phyloP scores from a whole-genome alignment of 768 basidiomycete species.

The Tricholoma bakamatsutake region DNA sequence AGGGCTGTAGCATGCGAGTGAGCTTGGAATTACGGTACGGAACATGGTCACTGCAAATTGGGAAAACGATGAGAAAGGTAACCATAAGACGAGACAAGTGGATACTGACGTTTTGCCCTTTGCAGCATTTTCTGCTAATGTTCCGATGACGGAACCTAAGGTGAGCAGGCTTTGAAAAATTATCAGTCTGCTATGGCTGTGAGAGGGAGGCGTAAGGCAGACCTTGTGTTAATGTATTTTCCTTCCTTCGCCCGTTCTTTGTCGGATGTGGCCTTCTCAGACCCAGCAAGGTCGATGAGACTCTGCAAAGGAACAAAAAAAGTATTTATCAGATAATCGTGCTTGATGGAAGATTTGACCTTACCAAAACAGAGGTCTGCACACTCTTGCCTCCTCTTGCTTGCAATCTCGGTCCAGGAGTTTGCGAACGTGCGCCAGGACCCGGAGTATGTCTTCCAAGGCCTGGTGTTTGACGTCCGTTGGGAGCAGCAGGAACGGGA shows the following conservation, averaged over 20 bases:
- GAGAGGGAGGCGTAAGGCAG: background rate
- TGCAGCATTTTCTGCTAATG: conserved; percentile 82
- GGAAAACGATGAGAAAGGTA: background rate
- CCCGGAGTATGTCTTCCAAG: conserved; percentile 38
- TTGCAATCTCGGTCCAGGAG: conserved; percentile 62
- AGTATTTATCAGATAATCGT: conserved; percentile 4
- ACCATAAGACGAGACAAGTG: background rate
- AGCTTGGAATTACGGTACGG: conserved; percentile 96
- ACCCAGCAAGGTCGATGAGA: conserved; percentile 93
- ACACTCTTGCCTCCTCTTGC: conserved; percentile 77
- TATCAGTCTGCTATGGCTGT: conserved; percentile 3
- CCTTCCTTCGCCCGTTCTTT: conserved; percentile 96
- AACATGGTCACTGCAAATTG: conserved; percentile 64
- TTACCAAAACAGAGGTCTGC: conserved; percentile 67
- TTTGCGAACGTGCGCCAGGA: conserved; percentile 25
- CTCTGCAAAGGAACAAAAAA: conserved; percentile 40
- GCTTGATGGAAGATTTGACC: conserved; percentile 7
- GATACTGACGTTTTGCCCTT: conserved; percentile 61
- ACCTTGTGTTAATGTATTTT: conserved; percentile 93
- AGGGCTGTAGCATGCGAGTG: conserved; percentile 91
- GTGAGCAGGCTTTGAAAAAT: conserved; percentile 64
- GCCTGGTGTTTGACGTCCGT: conserved; percentile 25
- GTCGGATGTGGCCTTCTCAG: conserved; percentile 92
- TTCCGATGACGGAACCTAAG: conserved; percentile 88
- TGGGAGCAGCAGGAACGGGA: conserved; percentile 20